Evolutionary conservation across 2,329 filamentous ascomycete species (phyloP), one percentile per base, ranked within the genome.

Genomic region (Alternaria sp.): DNA sequence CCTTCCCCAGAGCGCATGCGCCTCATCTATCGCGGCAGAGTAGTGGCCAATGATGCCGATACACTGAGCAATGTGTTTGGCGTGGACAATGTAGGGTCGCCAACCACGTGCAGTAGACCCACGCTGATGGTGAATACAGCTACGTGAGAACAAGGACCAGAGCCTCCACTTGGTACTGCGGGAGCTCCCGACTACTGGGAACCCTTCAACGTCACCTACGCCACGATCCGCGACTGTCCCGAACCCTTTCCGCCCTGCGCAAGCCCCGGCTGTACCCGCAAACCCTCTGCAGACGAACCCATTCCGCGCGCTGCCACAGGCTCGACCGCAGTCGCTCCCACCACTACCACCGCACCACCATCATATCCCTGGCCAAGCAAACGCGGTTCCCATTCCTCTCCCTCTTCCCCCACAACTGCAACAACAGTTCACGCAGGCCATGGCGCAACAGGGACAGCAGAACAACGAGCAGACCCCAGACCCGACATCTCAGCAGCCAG

Each of bases 11-110:
- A 80, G 45, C 77, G 80, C 46, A 88, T 89, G 78, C 82, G 87
- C 46, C 74, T 90, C 61, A 88, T 90, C 19, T 89, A 88, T 68
- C 79, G 83, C 54, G 88, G 88, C 19, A 81, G 84, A 59, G 82
- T 85, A 26, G 80, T 89, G 7, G 73, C 81, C 7, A 81, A 85
- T 66, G 82, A 86, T 62, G 77, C 79, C 21, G 81, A 83, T 40
- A 84, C 81, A 0, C 75, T 90, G 59, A 76, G 78, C 28, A 79
- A 82, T 36, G 79, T 88, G 5, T 81, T 90, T 64, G 84, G 85
- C 44, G 77, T 82, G 15, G 79, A 83, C 30, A 80, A 83, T 65
- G 86, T 88, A 73, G 73, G 85, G 68, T 6, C 21, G 21, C 10
- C 19, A 11, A 19, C 28, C 17, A 23, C 44, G 6, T 12, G 25